Base-by-base conservation (phyloP, 192 early-diverging fungal species). In the Coemansia sp. region DNA sequence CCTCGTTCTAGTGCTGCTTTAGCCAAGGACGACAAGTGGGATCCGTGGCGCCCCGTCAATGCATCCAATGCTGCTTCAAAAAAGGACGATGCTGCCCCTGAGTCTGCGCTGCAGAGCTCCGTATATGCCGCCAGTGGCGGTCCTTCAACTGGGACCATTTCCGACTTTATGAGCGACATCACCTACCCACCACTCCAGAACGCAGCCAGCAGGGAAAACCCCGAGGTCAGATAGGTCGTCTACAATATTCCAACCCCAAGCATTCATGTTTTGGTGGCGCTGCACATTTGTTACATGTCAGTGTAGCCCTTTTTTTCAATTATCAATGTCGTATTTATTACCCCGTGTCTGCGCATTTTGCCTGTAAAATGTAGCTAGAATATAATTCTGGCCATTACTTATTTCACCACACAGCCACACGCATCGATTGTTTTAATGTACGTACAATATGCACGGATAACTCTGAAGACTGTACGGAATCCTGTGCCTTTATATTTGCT, bases 11-110 rank as follows among this genome's bases (percentile, higher is more conserved):
- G 33, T 14, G 33, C 54, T 8, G 54, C 27, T 22, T 5, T 7
- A 2, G 16, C 21, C 18, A 22, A 35, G 24, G 58, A 51, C 25
- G 54, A 33, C 56, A 70, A 71, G 33, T 77, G 74, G 74, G 52
- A 77, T 50, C 74, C 74, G 23, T 77, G 74, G 74, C 74, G 64
- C 38, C 45, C 74, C 9, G 74, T 77, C 19, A 77, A 57, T 29
- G 46, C 74, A 10, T 56, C 69, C 19, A 59, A 25, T 7, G 44
- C 45, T 19, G 23, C 45, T 16, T 11, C 19, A 5, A 53, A 10
- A 21, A 19, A 32, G 0, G 48, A 65, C n/a, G 11, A 47, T 24
- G 23, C 45, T 24, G 12, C 42, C 8, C 74, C 74, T 8, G 53
- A 67, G 21, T 77, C 74, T 10, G 38, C 64, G 18, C 57, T 77